Base-by-base conservation (phyloP, 2,329 filamentous ascomycete genomes). In the Metarhizium humberi region DNA sequence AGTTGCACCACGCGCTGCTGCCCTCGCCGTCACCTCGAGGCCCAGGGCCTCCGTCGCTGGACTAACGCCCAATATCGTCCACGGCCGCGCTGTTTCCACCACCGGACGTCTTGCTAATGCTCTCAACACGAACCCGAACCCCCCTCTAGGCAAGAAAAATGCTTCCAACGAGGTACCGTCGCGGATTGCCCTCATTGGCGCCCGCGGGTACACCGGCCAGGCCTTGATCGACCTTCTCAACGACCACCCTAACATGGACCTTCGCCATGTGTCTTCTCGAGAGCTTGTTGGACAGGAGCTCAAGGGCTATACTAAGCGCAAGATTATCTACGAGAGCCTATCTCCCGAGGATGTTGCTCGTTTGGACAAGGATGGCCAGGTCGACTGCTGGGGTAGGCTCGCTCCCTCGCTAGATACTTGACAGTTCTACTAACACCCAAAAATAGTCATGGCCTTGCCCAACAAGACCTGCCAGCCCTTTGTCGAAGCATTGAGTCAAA, bases 401-500 rank as follows among this genome's bases (percentile, higher is more conserved):
- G 25, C 25, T 4, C 25, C 25, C 25, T 25, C 25, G 25, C 25
- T 1, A 25, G 25, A 25, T 25, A 25, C 3, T 25, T 25, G 25
- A 25, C 25, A 25, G 25, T 25, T 25, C 25, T 25, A 25, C 25
- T 25, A 4, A 25, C 4, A 25, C 25, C 25, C 25, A 25, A 25
- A 25, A 4, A 25, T 25, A 25, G 89, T 97, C 48, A 94, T 97
- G 89, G 94, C 94, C 40, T 83, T 97, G 34, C 94, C 92, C 48
- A 99, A 97, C 67, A 89, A 90, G 58, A 90, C 96, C 51, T 96
- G 90, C 82, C 88, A 91, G 74, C 92, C 94, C 0, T 99, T 87
- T 63, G 87, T 97, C 10, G 90, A 97, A 60, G 92, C 92, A 7
- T 82, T 97, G 53, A 82, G 92, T 63, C 80, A 87, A 65, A 82